A percentile compares a stretch with the other conserved stretches of the same genome.
Conservation (phyloP, 2,329 filamentous ascomycete genomes). For the Geosmithia morbida region DNA sequence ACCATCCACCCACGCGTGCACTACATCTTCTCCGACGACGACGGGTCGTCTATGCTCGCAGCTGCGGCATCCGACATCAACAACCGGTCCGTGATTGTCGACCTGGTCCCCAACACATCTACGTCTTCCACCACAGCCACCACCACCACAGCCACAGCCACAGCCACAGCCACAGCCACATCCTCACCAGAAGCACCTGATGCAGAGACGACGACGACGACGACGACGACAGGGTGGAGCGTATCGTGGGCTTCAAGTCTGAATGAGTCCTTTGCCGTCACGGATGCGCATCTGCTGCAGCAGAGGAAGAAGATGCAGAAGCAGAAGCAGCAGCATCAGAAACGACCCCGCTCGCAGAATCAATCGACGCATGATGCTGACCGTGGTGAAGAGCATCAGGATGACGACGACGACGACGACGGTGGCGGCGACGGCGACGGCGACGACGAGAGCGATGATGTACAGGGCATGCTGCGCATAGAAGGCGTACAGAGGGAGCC, state of each 20-base stretch:
- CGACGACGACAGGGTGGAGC: neutral
- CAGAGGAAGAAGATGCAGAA: too few relatives aligned
- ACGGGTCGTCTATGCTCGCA: slow-evolving; percentile 59
- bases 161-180: slow-evolving; percentile 13
- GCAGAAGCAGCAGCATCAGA: too few relatives aligned
- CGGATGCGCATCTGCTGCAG: too few relatives aligned
- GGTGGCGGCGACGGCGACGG: too few relatives aligned
- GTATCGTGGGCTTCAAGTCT: too few relatives aligned
- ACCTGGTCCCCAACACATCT: slow-evolving; percentile 30
- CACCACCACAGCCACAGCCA: neutral
- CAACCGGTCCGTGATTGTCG: slow-evolving; percentile 36
- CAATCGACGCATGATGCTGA: too few relatives aligned
- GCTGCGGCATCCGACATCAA: slow-evolving; percentile 29
- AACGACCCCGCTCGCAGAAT: too few relatives aligned
- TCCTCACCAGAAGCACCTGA: slow-evolving; percentile 16
- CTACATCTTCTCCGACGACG: slow-evolving; percentile 90
- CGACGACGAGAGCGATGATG: neutral
- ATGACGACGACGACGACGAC: neutral
- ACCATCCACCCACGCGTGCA: slow-evolving; percentile 76
- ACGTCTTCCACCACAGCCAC: neutral
- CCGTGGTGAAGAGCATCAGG: too few relatives aligned
- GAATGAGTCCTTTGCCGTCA: too few relatives aligned
- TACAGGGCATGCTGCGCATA: slow-evolving; percentile 17
- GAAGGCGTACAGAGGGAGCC: slow-evolving; percentile 19
- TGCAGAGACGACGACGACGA: neutral